Evolutionary conservation across 2,329 filamentous ascomycete species (phyloP), one percentile per base, ranked within the genome.

Genomic region (Ceratocystis papillata): DNA sequence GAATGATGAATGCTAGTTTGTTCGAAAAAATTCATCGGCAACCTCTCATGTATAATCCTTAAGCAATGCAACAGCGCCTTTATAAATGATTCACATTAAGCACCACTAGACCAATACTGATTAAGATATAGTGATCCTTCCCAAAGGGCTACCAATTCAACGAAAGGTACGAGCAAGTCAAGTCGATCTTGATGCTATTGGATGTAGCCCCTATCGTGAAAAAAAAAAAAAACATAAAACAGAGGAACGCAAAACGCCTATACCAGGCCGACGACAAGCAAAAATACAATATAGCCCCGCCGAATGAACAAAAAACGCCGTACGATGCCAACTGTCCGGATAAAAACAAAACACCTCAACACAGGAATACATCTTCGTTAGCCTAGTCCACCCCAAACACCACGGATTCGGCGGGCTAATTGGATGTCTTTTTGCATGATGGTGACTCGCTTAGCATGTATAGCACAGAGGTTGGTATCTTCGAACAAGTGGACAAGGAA

Each of bases 401-500:
- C 89, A 63, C 89, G 81, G 77, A 93, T 91, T 70, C 89, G 79
- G 72, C 89, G 80, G 22, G 93, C 93, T 68, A 97, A 83, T 78
- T 96, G 93, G 72, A 99, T 96, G 76, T 97, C 94, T 79, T 96
- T 96, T 77, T 94, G 91, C 89, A 96, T 93, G 72, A 96, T 96
- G 48, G 93, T 97, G 64, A 97, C 91, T 74, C 93, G 83, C 79
- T 96, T 96, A 69, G 93, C 94, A 77, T 97, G 93, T 72, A 97
- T 92, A 69, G 93, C 94, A 78, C 93, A 96, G 53, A 97, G 83
- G 78, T 97, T 96, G 70, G 90, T 90, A 77, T 96, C 90, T 75
- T 96, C 92, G 73, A 97, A 96, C n/a, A 97, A 80, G 74, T 96
- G 92, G 67, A 97, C 89, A 71, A 97, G 82, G 77, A 96, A 97